A percentile compares a stretch with the other conserved stretches of the same genome.
These are phyloP conservation scores for Stellera chamaejasme DNA, from an alignment of 345 rosid genomes.

Conservation along the genomic window DNA sequence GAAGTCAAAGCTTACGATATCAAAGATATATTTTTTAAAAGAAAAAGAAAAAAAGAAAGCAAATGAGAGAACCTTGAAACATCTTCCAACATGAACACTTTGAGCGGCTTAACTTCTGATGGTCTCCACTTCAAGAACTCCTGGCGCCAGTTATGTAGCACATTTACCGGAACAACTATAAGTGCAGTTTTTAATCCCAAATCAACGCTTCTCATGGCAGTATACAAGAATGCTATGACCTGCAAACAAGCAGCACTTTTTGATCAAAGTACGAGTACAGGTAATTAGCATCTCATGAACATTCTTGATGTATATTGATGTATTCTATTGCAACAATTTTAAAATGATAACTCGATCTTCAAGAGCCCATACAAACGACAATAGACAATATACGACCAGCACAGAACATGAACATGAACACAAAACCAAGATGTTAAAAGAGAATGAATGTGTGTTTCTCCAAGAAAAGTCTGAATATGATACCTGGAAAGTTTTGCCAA, in stretches of 20 bases:
- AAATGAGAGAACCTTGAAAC: conserved; percentile 54
- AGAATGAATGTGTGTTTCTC: neutral
- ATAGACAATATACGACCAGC: neutral
- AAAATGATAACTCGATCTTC: no score
- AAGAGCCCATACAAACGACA: neutral
- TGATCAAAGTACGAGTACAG: neutral
- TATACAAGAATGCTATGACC: conserved; percentile 97
- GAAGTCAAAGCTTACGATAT: no score
- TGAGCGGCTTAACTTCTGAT: conserved; percentile 77
- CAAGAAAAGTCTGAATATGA: neutral
- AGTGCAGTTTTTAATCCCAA: conserved; percentile 87
- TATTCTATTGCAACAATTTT: no score
- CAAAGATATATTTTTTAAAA: neutral
- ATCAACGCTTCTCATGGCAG: conserved; percentile 90
- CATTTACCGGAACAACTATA: conserved; percentile 96
- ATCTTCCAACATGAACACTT: conserved; percentile 92
- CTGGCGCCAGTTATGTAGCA: conserved; percentile 95
- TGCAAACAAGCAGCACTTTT: conserved; percentile 19
- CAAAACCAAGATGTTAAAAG: neutral
- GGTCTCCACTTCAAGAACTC: conserved; percentile 97
- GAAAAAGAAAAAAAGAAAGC: conserved; percentile 2
- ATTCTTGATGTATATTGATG: no score
- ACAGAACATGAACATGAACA: neutral
- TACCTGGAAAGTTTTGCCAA: conserved; percentile 99
- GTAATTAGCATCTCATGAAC: no score